Base-by-base conservation (phyloP, 805 yeast species). In the Cyberlindnera veronae region DNA sequence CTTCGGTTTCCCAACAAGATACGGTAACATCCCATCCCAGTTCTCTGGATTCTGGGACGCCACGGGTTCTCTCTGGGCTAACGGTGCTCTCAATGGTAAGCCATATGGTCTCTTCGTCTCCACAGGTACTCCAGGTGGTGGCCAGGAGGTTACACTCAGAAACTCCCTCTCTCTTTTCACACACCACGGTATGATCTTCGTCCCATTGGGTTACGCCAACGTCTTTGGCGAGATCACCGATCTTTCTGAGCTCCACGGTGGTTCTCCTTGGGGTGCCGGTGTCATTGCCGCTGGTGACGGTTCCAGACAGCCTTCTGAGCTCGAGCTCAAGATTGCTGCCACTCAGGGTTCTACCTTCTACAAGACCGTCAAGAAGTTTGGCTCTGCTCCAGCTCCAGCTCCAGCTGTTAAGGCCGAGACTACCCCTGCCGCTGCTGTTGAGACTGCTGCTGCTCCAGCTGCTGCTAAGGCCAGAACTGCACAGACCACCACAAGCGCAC, bases 261-360 rank as follows among this genome's bases (percentile, higher is more conserved):
- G 84, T 41, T 76, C 89, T 17, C 77, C 95, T 32, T 87, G 89
- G 88, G 95, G 95, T 61, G 84, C 95, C 24, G 95, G 95, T 51
- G 67, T 85, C 28, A 68, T 73, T 55, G 89, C 95, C 21, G 85
- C 79, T 36, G 69, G 73, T 37, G 91, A 83, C 57, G 95, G 95
- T 37, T 74, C 84, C 8, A 78, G 95, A 68, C 67, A 69, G 53
- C 83, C 88, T 24, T 54, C 79, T 32, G 72, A 67, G 15, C 66
- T 82, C 42, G 95, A 87, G 63, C 64, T 73, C 59, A 71, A 73
- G 52, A 61, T 85, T 44, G 91, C 88, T 19, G 57, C 58, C 34
- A 66, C 65, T 43, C 95, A 87, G 68, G 96, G 95, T n/a, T n/a
- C n/a, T n/a, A n/a, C n/a, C n/a, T n/a, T n/a, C n/a, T n/a, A n/a